Base-by-base conservation (phyloP, 2,329 filamentous ascomycete species). In the Alternaria viburni region DNA sequence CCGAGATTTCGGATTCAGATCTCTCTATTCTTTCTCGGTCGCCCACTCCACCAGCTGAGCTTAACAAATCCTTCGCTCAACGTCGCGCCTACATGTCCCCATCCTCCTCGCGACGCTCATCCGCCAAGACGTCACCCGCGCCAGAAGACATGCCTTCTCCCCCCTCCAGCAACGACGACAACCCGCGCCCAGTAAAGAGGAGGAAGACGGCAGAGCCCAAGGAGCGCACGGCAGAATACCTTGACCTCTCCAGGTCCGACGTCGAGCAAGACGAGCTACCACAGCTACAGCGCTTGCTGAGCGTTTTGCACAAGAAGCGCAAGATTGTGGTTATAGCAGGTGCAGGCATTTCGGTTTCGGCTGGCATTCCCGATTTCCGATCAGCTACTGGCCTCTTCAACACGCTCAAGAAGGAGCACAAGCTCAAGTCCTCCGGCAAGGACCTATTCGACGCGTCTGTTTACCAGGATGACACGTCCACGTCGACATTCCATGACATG, bases 261-360 rank as follows among this genome's bases (percentile, higher is more conserved):
- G 81, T 88, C 47, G 82, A 82, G 43, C 83, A 85, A 15, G 83
- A 85, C 52, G 87, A 95, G 65, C 81, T 86, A 66, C 79, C 82
- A 28, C 86, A 90, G 72, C 83, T 97, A 43, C 87, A 91, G 64
- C 87, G 89, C 59, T 84, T 99, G 28, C 82, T 94, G 47, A 87
- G 89, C 46, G 90, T 90, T 23, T 81, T 99, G 59, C 90, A 91
- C 74, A 93, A 92, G 76, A 96, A 96, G 84, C 92, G 94, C 82
- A 97, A 97, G 83, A 97, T 99, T 77, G 93, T 99, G 32, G 93
- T 98, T 55, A 92, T 99, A 78, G 96, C 95, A 50, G 96, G 96
- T 62, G 96, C 96, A 68, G 96, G 96, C 66, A 99, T 99, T 74
- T 98, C 96, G 43, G 96, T 97, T 55, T 95, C 95, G 57, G 95